phyloP scores from a whole-genome alignment of 2,329 filamentous ascomycete species.

The Colletotrichum karsti region DNA sequence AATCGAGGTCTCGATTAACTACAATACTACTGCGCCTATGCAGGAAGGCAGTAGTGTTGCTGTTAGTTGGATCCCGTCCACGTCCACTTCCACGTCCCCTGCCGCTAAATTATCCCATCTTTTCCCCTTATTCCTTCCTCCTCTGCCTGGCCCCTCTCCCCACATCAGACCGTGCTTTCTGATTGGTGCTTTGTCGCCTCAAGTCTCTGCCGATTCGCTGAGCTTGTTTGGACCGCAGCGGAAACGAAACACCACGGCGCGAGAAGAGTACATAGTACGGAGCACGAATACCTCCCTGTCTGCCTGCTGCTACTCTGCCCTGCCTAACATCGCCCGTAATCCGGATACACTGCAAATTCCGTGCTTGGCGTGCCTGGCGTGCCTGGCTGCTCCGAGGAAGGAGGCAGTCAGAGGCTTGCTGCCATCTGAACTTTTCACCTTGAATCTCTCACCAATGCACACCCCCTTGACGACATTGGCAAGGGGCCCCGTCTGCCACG shows the following conservation, averaged over 20 bases:
- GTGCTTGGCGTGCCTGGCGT: conserved; percentile 5
- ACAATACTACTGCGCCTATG: too few relatives aligned
- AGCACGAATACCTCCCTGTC: not conserved
- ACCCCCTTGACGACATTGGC: conserved; percentile 5
- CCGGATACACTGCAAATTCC: not conserved
- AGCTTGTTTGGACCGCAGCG: conserved; percentile 30
- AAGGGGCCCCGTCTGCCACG: not conserved
- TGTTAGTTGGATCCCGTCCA: too few relatives aligned
- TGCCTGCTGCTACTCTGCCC: not conserved
- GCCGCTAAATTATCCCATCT: conserved; percentile 23
- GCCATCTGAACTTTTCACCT: conserved; percentile 30
- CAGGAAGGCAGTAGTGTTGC: too few relatives aligned
- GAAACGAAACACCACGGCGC: conserved; percentile 32
- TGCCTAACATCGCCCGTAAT: not conserved
- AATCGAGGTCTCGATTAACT: conserved; percentile 16
- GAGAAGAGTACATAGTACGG: too few relatives aligned
- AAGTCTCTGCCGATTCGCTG: conserved; percentile 23
- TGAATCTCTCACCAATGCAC: conserved; percentile 9
- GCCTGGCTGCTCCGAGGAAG: conserved; percentile 3
- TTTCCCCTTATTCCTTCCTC: conserved; percentile 17
- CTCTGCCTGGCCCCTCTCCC: conserved; percentile 24
- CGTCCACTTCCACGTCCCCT: too few relatives aligned
- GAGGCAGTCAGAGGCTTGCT: conserved; percentile 16
- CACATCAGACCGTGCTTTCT: not conserved
- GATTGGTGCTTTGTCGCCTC: conserved; percentile 5